Base-by-base conservation (phyloP, 176 grass and related monocot species). In the Stipa capillata region DNA sequence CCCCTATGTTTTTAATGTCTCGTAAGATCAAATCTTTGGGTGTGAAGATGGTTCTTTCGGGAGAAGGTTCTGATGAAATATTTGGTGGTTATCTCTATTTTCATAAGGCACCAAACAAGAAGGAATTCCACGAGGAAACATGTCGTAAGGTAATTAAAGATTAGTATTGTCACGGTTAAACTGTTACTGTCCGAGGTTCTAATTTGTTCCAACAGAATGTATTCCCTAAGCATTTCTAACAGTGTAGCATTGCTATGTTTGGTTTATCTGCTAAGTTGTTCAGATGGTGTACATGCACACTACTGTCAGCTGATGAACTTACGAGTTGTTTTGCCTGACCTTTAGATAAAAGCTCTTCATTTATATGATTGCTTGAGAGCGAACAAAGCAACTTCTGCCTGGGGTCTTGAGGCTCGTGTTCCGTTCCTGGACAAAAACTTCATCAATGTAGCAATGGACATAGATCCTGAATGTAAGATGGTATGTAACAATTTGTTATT, bases 401-500 rank as follows among this genome's bases (percentile, higher is more conserved):
- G 97, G 97, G 97, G 97, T 69, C 72, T 99, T 52, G 92, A 99
- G 72, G 92, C 92, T 39, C 92, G 97, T 65, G 97, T 99, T 70
- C 97, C 97, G 49, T 99, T 99, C 79, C 86, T 99, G 71, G 97
- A 99, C 84, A 96, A 99, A 69, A 79, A 76, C 58, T 99, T 99
- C 36, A 96, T 99, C 84, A 83, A 91, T 39, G 51, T 99, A 78
- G 97, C 97, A 54, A 99, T 99, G 97, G 88, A 93, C 60, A 78
- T 99, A 40, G 86, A 99, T 89, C 97, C 92, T 82, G 97, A 96
- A 85, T 99, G 97, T 85, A 99, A 99, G 85, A 96, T 99, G 97
- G 97, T 99, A 82, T 67, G 83, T 83, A 53, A 25, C 24, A 18
- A 20, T 39, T 14, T 48, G 25, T 69, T 48, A 12, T n/a, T n/a